phyloP scores from a whole-genome alignment of 2,329 filamentous ascomycete species.

The Delphinella strobiligena region DNA sequence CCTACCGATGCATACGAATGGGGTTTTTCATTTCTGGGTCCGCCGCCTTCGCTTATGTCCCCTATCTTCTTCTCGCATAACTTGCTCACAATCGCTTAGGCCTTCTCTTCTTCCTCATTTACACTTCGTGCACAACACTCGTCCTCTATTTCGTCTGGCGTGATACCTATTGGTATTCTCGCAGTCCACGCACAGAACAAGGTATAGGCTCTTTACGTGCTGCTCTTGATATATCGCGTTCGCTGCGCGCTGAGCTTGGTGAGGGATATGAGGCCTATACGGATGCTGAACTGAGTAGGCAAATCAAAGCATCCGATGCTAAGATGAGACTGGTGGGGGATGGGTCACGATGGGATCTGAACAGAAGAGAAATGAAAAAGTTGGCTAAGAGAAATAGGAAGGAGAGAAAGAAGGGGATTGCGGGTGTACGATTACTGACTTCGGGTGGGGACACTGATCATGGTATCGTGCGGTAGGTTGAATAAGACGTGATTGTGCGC shows the following conservation, averaged over 20 bases:
- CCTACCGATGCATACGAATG: background rate
- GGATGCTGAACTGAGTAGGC: no score
- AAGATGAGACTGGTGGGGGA: no score
- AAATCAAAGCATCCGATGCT: no score
- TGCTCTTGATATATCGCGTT: background rate
- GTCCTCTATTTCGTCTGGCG: background rate
- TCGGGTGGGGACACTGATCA: no score
- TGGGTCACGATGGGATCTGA: background rate
- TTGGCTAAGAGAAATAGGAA: background rate
- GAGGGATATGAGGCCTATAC: no score
- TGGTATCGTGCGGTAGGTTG: no score
- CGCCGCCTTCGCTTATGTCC: no score
- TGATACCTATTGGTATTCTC: background rate
- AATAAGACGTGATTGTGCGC: no score
- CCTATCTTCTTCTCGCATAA: no score
- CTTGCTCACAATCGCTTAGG: no score
- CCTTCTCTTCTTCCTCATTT: background rate
- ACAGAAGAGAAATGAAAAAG: background rate
- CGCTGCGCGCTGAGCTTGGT: background rate
- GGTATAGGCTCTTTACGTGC: background rate
- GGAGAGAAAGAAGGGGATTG: background rate
- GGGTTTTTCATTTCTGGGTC: background rate
- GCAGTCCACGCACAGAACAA: background rate
- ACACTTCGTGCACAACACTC: background rate
- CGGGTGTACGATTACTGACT: no score